Conservation (phyloP, 805 yeast species). For the Candida easanensis region DNA sequence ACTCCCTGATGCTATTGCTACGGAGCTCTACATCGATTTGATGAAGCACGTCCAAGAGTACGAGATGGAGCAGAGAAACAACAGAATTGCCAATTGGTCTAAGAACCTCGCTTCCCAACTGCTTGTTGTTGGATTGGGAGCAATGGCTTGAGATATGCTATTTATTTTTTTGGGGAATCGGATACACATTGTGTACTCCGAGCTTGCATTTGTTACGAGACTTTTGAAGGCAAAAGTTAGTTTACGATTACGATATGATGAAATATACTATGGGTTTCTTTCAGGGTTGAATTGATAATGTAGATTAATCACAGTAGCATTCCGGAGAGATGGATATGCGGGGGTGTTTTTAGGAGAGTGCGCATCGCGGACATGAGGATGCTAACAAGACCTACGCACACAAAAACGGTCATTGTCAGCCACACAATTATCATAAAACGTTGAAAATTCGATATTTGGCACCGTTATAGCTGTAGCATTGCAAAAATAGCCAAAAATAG, state of each 20-base stretch:
- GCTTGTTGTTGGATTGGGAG: conserved; percentile 56
- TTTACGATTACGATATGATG: not conserved
- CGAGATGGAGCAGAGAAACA: conserved; percentile 41
- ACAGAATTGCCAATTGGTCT: conserved; percentile 54
- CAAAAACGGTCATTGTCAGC: too few relatives aligned
- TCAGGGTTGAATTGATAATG: too few relatives aligned
- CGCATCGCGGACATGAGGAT: too few relatives aligned
- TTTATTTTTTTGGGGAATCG: not conserved
- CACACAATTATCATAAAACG: too few relatives aligned
- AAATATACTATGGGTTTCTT: too few relatives aligned
- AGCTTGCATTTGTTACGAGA: not conserved
- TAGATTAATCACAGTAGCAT: too few relatives aligned
- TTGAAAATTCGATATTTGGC: too few relatives aligned
- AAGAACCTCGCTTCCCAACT: conserved; percentile 58
- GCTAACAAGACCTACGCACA: too few relatives aligned
- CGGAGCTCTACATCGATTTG: conserved; percentile 57
- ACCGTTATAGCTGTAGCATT: too few relatives aligned
- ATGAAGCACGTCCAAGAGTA: conserved; percentile 52
- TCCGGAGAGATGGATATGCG: too few relatives aligned
- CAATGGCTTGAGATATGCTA: conserved; percentile 39
- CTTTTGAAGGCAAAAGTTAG: not conserved
- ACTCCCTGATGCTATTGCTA: conserved; percentile 48
- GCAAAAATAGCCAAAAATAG: not conserved
- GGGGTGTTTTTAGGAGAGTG: too few relatives aligned
- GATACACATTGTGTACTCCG: too few relatives aligned